Base-by-base conservation (phyloP, 345 rosid genomes). In the Lepidium aucheri region DNA sequence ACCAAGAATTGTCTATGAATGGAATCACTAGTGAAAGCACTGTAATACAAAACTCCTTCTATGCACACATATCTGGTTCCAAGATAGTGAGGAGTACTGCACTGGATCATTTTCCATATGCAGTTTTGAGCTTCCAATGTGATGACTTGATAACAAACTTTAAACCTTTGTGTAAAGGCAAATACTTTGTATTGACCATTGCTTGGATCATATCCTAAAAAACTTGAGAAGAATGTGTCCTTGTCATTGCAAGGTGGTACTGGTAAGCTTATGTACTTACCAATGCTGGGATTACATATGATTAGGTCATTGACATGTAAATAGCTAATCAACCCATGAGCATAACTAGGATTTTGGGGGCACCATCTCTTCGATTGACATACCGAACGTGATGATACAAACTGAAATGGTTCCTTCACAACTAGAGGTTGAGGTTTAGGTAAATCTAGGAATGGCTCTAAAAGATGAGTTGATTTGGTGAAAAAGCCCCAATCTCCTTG, bases 231-330 rank as follows among this genome's bases (percentile, higher is more conserved):
- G 32, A 28, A 4, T 28, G 32, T n/a, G n/a, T n/a, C n/a, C n/a
- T n/a, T 24, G 26, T 24, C 26, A 24, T 24, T 24, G 4, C 5
- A 28, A 28, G 7, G 32, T 28, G 32, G 32, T 28, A 28, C 32
- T 28, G 76, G 86, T 9, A 84, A 81, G 76, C 82, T 87, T 63
- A 88, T 82, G 10, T 30, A 55, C 61, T 55, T 55, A 12, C 61
- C 32, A 12, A 24, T 55, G 32, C 11, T 55, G 6, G 45, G 61
- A 36, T 55, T 55, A 55, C 3, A 2, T 6, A 55, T 10, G 17
- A 55, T 10, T 4, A 36, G 61, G 38, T 35, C 61, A 18, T 17
- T 1, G 0, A 32, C 61, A 20, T 55, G 18, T 1, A 36, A 3
- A 7, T 36, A 13, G 9, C 61, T 55, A 8, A 55, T 36, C 32